phyloP scores from a whole-genome alignment of 2,329 filamentous ascomycete genomes.

The Beauveria sp. region DNA sequence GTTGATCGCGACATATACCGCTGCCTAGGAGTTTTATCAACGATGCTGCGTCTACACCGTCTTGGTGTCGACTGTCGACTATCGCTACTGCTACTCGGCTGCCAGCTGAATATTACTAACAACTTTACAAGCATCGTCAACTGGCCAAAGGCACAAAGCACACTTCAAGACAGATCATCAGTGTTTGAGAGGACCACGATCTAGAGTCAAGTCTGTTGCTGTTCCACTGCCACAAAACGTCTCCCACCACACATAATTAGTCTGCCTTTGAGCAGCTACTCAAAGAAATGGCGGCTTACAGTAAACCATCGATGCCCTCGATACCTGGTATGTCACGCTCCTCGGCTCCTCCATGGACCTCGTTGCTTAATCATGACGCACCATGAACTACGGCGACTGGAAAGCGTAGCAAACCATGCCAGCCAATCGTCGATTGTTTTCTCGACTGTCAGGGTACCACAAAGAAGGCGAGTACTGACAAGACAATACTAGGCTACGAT shows the following conservation, averaged over 20 bases:
- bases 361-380: too few species aligned
- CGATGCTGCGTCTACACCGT: not conserved
- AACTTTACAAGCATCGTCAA: not conserved
- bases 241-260: not conserved
- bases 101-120: not conserved
- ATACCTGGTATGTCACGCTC: slow-evolving; percentile 66
- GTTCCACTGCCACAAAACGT: not conserved
- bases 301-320: slow-evolving; percentile 69
- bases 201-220: not conserved
- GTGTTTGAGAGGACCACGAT: not conserved
- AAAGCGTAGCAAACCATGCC: not conserved
- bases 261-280: not conserved
- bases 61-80: not conserved
- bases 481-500: slow-evolving; percentile 45
- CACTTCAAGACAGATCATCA: not conserved
- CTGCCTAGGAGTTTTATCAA: too few species aligned
- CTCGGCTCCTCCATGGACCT: too few species aligned
- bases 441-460: too few species aligned
- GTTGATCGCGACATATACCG: slow-evolving; percentile 21
- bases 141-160: not conserved
- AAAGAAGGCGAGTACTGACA: not conserved
- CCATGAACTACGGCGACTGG: not conserved
- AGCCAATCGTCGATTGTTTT: not conserved
- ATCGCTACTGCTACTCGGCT: not conserved
- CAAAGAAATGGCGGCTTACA: slow-evolving; percentile 45